Conservation (phyloP, 495 filamentous ascomycete genomes). For the Lasiosphaeria hispida region DNA sequence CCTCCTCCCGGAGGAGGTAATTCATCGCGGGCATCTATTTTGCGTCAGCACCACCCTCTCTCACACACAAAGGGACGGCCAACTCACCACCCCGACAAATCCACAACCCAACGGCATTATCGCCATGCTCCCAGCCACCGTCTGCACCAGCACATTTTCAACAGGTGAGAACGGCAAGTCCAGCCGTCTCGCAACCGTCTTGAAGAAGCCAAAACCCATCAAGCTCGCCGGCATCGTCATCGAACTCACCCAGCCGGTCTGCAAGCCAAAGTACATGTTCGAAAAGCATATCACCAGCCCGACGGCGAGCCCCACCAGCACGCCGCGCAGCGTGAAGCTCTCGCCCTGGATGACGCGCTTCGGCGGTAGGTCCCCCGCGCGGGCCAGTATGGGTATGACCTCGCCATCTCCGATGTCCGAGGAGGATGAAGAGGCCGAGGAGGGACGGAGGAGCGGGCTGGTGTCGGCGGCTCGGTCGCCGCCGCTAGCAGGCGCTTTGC, state of each 20-base stretch:
- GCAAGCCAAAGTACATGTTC: constrained; percentile 96
- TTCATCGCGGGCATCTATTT: constrained; percentile 69
- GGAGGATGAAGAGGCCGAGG: constrained; percentile 2
- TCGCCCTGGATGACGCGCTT: constrained; percentile 28
- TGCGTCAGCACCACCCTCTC: neutral
- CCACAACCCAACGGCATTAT: constrained; percentile 97
- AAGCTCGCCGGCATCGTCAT: constrained; percentile 86
- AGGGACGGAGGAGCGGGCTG: constrained; percentile 3
- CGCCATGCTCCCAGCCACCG: constrained; percentile 89
- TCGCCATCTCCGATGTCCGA: neutral
- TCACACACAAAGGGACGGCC: neutral
- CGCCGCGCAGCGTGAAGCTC: constrained; percentile 80
- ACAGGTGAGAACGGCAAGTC: constrained; percentile 83
- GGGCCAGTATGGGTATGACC: too few species aligned
- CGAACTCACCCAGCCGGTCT: constrained; percentile 82
- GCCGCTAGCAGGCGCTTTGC: neutral
- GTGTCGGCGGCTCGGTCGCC: neutral
- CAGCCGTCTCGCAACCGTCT: constrained; percentile 66
- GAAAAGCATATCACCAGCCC: constrained; percentile 90
- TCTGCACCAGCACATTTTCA: constrained; percentile 97
- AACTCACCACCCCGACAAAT: constrained; percentile 72
- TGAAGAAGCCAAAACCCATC: constrained; percentile 96
- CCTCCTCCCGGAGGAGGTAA: constrained; percentile 70
- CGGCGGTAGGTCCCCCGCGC: too few species aligned
- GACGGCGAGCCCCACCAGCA: constrained; percentile 76